phyloP scores from a whole-genome alignment of 208 protist genomes.

The Leptomonas pyrrhocoris region DNA sequence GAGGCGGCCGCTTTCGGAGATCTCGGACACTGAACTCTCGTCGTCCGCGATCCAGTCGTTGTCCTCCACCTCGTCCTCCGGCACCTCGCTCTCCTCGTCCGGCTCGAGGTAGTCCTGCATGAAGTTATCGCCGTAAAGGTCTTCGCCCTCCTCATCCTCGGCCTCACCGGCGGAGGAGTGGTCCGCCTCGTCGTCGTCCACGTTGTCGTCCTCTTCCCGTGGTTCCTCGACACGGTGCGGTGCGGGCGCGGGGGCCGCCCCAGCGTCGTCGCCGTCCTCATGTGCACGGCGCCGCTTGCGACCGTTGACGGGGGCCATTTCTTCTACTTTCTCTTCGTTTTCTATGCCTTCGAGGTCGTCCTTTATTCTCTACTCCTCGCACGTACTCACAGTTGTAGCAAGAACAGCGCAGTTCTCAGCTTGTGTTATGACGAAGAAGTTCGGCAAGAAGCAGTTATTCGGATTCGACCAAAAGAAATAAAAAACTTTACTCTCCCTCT shows the following conservation, averaged over 20 bases:
- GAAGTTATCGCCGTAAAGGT: constrained; percentile 90
- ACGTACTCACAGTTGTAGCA: no score
- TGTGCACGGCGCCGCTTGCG: constrained; percentile 26
- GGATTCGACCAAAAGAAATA: neutral
- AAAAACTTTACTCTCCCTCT: no score
- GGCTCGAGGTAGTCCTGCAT: constrained; percentile 86
- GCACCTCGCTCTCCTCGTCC: constrained; percentile 79
- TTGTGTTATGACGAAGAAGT: no score
- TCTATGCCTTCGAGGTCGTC: neutral
- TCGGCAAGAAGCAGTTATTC: neutral
- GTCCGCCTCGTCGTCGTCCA: constrained; percentile 19
- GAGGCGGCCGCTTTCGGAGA: constrained; percentile 72
- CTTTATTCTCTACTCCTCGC: neutral
- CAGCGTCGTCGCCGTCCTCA: constrained; percentile 9
- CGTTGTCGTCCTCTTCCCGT: constrained; percentile 14
- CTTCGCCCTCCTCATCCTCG: constrained; percentile 79
- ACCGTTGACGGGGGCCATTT: constrained; percentile 13
- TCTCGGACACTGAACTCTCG: constrained; percentile 68
- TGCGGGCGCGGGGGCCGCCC: neutral
- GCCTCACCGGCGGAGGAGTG: constrained; percentile 32
- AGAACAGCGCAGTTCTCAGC: no score
- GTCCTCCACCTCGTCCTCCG: constrained; percentile 63
- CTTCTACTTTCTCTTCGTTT: neutral
- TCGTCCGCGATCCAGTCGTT: constrained; percentile 81
- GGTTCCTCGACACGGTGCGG: neutral